A percentile compares a stretch with the other conserved stretches of the same genome.
Evolutionary conservation across 2,329 filamentous ascomycete genomes (phyloP).

Genomic region (Fusarium sp.): DNA sequence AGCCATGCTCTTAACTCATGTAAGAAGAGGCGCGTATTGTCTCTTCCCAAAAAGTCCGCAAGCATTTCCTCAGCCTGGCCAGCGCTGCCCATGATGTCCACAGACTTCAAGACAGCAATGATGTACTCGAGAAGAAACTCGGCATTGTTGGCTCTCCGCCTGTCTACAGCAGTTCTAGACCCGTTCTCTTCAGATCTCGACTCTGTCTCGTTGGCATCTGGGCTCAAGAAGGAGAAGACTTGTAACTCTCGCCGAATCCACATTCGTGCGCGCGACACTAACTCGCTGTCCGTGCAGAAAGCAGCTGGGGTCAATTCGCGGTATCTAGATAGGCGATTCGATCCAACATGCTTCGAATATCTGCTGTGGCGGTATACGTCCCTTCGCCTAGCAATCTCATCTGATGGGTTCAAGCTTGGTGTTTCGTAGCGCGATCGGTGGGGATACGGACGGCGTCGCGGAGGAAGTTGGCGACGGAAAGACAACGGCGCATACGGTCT

Average conservation of each 20-base stretch:
- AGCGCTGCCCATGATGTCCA: constrained; percentile 82
- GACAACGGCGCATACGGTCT: constrained; percentile 6
- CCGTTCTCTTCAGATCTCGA: not conserved
- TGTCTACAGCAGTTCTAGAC: constrained; percentile 29
- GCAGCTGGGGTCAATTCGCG: constrained; percentile 75
- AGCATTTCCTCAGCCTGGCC: constrained; percentile 85
- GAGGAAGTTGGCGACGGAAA: not conserved
- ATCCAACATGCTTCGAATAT: constrained; percentile 84
- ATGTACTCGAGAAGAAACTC: constrained; percentile 91
- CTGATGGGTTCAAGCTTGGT: constrained; percentile 8
- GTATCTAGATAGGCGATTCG: constrained; percentile 82
- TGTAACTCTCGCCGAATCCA: constrained; percentile 88
- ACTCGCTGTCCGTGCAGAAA: constrained; percentile 71
- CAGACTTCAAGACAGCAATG: constrained; percentile 82
- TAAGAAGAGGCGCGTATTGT: constrained; percentile 79
- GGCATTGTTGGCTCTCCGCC: constrained; percentile 70
- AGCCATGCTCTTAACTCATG: constrained; percentile 89
- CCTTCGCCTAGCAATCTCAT: constrained; percentile 64
- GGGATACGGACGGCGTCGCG: constrained; percentile 15
- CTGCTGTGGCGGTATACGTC: constrained; percentile 77
- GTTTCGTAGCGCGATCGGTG: constrained; percentile 12
- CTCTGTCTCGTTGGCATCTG: constrained; percentile 37
- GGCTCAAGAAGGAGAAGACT: constrained; percentile 79
- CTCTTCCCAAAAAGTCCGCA: constrained; percentile 79
- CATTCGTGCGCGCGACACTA: constrained; percentile 80